Conservation (phyloP, 148 eudicot species). For the Silene conica region DNA sequence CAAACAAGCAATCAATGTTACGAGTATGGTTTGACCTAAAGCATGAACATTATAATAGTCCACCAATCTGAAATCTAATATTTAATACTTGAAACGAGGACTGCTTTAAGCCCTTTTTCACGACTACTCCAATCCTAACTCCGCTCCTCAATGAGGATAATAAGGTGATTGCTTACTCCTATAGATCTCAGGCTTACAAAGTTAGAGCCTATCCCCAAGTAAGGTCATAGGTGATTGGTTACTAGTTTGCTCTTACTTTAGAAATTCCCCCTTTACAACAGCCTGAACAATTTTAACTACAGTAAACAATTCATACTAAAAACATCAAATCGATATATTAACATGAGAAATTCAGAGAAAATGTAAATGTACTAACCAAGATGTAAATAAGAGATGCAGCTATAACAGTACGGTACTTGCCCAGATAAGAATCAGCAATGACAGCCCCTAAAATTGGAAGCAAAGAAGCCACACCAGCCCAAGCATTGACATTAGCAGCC, state of each 20-base stretch:
- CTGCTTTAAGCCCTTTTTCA: no score
- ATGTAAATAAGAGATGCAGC: slow-evolving; percentile 36
- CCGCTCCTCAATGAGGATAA: no score
- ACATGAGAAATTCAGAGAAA: neutral
- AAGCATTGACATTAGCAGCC: slow-evolving; percentile 42
- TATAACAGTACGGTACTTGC: slow-evolving; percentile 32
- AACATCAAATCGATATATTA: neutral
- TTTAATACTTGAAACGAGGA: no score
- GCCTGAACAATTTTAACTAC: neutral
- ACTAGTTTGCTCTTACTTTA: no score
- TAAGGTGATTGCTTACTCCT: no score
- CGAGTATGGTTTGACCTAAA: no score
- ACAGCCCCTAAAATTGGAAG: slow-evolving; percentile 44
- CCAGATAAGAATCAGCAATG: slow-evolving; percentile 43
- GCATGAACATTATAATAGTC: no score
- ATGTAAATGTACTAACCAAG: slow-evolving; percentile 27
- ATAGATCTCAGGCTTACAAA: no score
- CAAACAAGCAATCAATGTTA: no score
- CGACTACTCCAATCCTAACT: no score
- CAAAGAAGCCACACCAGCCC: slow-evolving; percentile 38
- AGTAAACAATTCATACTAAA: neutral
- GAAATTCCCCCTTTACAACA: neutral
- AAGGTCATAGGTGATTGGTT: no score
- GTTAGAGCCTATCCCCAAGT: neutral
- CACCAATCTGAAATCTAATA: no score